phyloP scores from a whole-genome alignment of 176 grass and related monocot species.

The Saccharum officinarum region DNA sequence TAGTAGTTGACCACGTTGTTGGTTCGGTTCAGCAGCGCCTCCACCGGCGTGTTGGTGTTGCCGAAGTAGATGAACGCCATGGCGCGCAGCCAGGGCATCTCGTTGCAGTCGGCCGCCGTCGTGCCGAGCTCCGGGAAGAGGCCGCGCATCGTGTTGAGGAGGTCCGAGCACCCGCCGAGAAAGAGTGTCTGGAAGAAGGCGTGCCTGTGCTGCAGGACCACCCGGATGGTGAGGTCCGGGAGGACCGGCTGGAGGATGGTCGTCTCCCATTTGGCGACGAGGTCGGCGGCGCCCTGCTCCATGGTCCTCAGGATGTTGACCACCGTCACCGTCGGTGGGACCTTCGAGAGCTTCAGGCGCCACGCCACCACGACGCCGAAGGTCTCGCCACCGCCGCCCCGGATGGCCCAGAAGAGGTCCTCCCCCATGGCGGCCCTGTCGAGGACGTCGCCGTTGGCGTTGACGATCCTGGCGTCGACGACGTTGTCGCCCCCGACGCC shows the following conservation, averaged over 20 bases:
- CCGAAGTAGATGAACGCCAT: conserved; percentile 12
- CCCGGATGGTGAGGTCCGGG: conserved; percentile 30
- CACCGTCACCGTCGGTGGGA: conserved; percentile 11
- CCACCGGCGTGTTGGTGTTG: not conserved
- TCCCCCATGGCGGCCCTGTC: conserved; percentile 45
- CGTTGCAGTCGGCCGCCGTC: conserved; percentile 30
- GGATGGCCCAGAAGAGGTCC: conserved; percentile 51
- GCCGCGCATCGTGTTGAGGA: not conserved
- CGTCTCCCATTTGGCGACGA: conserved; percentile 36
- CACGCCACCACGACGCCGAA: conserved; percentile 49
- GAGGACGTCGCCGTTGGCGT: conserved; percentile 36
- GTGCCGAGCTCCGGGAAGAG: conserved; percentile 50
- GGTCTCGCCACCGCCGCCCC: conserved; percentile 47
- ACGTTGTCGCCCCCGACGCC: conserved; percentile 14
- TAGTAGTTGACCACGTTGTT: not conserved
- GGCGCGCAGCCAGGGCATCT: conserved; percentile 50
- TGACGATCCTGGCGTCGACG: conserved; percentile 38
- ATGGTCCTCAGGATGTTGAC: not conserved
- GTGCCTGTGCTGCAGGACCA: not conserved
- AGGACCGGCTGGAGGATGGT: not conserved
- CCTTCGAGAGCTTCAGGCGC: conserved; percentile 23
- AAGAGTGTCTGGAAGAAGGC: conserved; percentile 21
- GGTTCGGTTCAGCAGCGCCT: conserved; percentile 14
- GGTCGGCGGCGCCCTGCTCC: conserved; percentile 25
- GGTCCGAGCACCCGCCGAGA: conserved; percentile 21